Evolutionary conservation across 192 early-diverging fungal species (phyloP).

Genomic region (Gigaspora rosea): DNA sequence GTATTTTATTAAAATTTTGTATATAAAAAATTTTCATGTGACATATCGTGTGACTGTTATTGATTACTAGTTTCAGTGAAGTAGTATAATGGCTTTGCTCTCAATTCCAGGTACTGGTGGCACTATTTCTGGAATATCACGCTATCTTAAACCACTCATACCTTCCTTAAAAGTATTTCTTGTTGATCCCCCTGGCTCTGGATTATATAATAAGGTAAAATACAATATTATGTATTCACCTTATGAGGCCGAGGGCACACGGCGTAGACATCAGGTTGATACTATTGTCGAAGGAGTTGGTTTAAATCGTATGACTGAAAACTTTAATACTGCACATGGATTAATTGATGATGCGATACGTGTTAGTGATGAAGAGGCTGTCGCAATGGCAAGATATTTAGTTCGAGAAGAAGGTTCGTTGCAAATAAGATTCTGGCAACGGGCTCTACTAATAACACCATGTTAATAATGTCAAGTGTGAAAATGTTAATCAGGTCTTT

Average conservation of each 20-base stretch:
- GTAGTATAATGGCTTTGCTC: no score
- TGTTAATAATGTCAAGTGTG: neutral
- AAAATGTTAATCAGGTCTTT: conserved; percentile 55
- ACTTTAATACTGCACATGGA: conserved; percentile 68
- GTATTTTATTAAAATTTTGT: no score
- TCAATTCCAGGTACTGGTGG: conserved; percentile 76
- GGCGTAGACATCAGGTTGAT: conserved; percentile 95
- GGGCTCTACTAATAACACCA: no score
- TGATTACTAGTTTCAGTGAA: neutral
- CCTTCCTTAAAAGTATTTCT: conserved; percentile 68
- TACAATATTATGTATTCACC: conserved; percentile 89
- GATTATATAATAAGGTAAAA: conserved; percentile 88
- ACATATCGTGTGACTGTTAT: no score
- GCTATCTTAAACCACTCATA: conserved; percentile 73
- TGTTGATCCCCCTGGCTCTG: conserved; percentile 93
- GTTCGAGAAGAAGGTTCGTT: conserved; percentile 68
- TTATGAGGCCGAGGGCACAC: conserved; percentile 84
- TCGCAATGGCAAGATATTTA: conserved; percentile 86
- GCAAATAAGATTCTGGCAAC: neutral
- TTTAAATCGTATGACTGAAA: conserved; percentile 89
- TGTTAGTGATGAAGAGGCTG: conserved; percentile 86
- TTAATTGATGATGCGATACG: conserved; percentile 79
- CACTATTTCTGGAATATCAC: conserved; percentile 87
- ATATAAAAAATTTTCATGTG: no score
- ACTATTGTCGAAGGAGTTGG: conserved; percentile 96